Evolutionary conservation across 2,329 filamentous ascomycete genomes (phyloP), one percentile per base, ranked within the genome.

Genomic region (Fusarium pseudocircinatum): DNA sequence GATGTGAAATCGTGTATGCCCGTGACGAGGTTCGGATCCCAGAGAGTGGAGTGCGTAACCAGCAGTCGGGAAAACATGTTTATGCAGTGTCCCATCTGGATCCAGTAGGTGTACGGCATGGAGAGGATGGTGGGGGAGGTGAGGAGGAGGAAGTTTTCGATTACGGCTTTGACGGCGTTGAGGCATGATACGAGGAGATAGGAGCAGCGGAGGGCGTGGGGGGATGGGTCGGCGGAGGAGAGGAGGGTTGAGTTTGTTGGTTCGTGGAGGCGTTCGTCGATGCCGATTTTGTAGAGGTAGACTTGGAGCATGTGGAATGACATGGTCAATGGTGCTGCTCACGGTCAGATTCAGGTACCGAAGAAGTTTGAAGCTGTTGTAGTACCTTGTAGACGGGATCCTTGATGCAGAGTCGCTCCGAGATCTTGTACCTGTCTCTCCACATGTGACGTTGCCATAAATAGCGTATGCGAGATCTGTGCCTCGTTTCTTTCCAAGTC

Each of bases 51-150:
- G 18, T 69, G 36, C 32, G 46, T 58, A n/a, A 63, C 39, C 11
- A 69, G 22, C 9, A 69, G 3, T 12, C 64, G 58, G 18, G 57
- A 69, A n/a, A 59, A 69, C 37, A 69, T 63, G n/a, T 58, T 44
- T 15, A 69, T 63, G 7, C 50, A 62, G 44, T 69, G 64, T 1
- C 46, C 64, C 46, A 69, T 50, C 12, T 63, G 67, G 36, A 69
- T 63, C 64, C 58, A 69, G 10, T 69, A 36, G 3, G 50, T 24
- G 32, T 69, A 69, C 14, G 58, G 64, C 37, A 69, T 63, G 16
- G 67, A 69, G 20, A 63, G 30, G 10, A 69, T 54, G 18, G 43
- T 32, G 1, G 64, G 43, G 18, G 50, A 49, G 5, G 34, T 28
- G 1, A 63, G 5, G 8, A 49, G 43, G 1, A 63, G 40, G 20